These are phyloP conservation scores for Sicyos edulis DNA, from an alignment of 306 rosid genomes.

Conservation along the genomic window DNA sequence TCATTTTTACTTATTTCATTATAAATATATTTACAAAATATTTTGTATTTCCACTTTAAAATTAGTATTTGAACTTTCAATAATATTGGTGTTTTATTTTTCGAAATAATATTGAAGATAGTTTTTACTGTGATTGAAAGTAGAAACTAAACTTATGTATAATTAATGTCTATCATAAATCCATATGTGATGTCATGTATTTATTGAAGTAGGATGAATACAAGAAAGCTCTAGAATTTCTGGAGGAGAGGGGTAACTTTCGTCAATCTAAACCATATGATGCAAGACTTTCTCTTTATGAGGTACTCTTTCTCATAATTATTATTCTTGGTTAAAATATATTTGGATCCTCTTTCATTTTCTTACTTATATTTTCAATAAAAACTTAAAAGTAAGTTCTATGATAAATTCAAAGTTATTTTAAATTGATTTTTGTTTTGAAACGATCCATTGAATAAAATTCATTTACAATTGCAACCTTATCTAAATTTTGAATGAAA, in stretches of 20 bases:
- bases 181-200: not conserved
- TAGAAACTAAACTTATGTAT: not conserved
- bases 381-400: too few species aligned
- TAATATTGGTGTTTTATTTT: too few species aligned
- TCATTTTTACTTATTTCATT: not conserved
- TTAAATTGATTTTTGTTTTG: too few species aligned
- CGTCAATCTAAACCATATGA: not conserved
- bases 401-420: too few species aligned
- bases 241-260: not conserved
- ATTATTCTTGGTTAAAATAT: too few species aligned
- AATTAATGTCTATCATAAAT: not conserved
- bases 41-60: not conserved
- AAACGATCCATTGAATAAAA: too few species aligned
- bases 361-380: too few species aligned
- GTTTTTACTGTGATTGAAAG: not conserved
- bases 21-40: not conserved
- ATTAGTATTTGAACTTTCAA: too few species aligned
- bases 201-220: not conserved
- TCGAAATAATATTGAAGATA: too few species aligned
- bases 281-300: not conserved
- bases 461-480: too few species aligned
- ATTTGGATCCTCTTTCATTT: too few species aligned
- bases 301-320: not conserved
- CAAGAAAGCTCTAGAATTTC: not conserved
- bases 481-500: too few species aligned